phyloP scores from a whole-genome alignment of 108 stramenopile genomes.

The Schizochytrium sp. region DNA sequence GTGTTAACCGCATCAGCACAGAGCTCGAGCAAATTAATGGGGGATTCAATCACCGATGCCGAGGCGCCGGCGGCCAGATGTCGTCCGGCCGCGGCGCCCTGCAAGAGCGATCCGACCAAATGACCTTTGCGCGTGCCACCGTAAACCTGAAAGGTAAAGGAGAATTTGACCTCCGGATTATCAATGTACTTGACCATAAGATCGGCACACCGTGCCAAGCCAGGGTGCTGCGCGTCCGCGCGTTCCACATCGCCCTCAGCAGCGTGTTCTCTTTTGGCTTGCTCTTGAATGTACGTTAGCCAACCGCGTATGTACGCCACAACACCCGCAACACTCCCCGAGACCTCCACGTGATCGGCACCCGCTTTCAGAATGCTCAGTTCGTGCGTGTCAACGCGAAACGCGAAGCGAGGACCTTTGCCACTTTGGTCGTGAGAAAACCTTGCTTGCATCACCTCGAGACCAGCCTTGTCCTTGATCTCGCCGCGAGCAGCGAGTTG shows the following conservation, averaged over 20 bases:
- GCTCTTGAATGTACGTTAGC: neutral
- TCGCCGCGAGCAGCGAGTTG: neutral
- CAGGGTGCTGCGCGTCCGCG: neutral
- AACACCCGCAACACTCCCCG: neutral
- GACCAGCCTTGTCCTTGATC: neutral
- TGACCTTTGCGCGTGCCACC: conserved; percentile 21
- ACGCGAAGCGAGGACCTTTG: neutral
- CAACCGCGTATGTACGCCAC: neutral
- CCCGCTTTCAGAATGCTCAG: neutral
- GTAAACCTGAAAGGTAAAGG: conserved; percentile 34
- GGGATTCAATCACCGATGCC: neutral
- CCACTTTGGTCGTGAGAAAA: neutral
- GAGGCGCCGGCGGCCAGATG: neutral
- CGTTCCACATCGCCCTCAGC: neutral
- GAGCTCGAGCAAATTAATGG: neutral
- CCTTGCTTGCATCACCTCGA: neutral
- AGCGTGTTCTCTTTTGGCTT: neutral
- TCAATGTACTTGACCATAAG: neutral
- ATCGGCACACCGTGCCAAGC: neutral
- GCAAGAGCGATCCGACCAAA: neutral
- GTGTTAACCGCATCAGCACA: neutral
- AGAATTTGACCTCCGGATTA: conserved; percentile 19
- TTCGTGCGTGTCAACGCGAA: neutral
- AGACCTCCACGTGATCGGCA: neutral
- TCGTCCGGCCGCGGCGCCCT: neutral